Evolutionary conservation across 192 early-diverging fungal genomes (phyloP).

Genomic region (Phycomyces blakesleeanus): DNA sequence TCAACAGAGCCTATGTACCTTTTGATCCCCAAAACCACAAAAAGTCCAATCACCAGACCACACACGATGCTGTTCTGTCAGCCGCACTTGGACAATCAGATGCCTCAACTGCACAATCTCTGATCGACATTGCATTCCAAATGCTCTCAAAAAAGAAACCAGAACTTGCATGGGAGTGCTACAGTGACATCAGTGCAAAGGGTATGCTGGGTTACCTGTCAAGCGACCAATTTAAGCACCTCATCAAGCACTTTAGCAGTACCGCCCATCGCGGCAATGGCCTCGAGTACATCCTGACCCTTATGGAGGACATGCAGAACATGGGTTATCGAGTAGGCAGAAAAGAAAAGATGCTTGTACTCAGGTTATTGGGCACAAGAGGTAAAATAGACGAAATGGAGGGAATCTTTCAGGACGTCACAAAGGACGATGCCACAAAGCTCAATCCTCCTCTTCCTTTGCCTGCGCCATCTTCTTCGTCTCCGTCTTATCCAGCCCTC

Average conservation of each 20-base stretch:
- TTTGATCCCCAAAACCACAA: background rate
- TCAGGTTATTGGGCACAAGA: conserved; percentile 27
- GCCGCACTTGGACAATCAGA: conserved; percentile 33
- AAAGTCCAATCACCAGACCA: background rate
- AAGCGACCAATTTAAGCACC: conserved; percentile 19
- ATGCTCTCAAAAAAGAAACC: conserved; percentile 13
- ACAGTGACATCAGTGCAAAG: conserved; percentile 23
- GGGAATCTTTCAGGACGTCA: conserved; percentile 21
- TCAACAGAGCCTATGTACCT: background rate
- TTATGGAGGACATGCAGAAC: conserved; percentile 33
- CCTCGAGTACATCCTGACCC: conserved; percentile 21
- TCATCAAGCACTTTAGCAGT: conserved; percentile 25
- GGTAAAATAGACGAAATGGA: conserved; percentile 32
- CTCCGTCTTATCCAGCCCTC: conserved; percentile 13
- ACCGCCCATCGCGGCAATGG: background rate
- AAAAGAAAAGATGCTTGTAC: conserved; percentile 29
- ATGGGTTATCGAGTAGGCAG: conserved; percentile 22
- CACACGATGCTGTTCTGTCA: conserved; percentile 7
- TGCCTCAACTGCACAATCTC: conserved; percentile 19
- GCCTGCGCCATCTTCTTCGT: too few relatives aligned
- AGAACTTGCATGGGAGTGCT: conserved; percentile 33
- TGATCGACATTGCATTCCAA: conserved; percentile 18
- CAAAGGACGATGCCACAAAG: conserved; percentile 8
- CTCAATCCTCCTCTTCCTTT: conserved; percentile 1
- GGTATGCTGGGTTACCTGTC: conserved; percentile 25